phyloP scores from a whole-genome alignment of 768 basidiomycete genomes.

The Pleurotus eryngii region DNA sequence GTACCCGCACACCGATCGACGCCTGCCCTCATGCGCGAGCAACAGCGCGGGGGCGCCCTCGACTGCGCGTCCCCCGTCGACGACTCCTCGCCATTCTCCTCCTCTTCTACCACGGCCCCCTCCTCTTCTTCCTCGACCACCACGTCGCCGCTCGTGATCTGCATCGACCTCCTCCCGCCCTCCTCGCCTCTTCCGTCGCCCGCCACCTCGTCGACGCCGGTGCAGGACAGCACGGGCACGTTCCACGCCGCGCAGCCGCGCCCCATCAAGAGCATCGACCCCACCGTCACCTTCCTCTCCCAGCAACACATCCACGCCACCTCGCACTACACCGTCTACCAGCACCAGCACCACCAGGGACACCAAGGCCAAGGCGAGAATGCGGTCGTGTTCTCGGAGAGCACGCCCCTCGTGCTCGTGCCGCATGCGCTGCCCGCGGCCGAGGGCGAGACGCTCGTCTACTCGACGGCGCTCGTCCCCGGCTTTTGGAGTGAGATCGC shows the following conservation, averaged over 20 bases:
- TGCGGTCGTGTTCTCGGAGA: constrained; percentile 49
- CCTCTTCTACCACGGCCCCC: background rate
- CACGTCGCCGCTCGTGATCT: constrained; percentile 34
- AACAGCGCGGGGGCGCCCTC: background rate
- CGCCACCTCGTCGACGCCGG: constrained; percentile 7
- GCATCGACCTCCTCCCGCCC: constrained; percentile 42
- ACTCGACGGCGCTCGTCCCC: constrained; percentile 60
- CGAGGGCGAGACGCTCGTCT: constrained; percentile 37
- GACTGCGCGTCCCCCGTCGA: constrained; percentile 8
- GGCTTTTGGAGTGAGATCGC: constrained; percentile 58
- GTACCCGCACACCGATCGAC: constrained; percentile 18
- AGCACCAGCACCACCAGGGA: too few relatives aligned
- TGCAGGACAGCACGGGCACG: constrained; percentile 18
- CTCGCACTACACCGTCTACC: constrained; percentile 54
- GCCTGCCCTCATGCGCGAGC: constrained; percentile 5
- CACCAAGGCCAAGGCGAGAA: constrained; percentile 26
- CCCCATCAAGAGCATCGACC: constrained; percentile 57
- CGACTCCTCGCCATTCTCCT: constrained; percentile 1
- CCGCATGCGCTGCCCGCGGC: constrained; percentile 18
- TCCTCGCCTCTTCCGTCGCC: background rate
- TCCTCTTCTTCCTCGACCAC: background rate
- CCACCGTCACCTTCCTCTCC: constrained; percentile 62
- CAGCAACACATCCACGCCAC: constrained; percentile 43
- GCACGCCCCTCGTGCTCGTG: constrained; percentile 29
- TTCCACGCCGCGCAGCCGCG: constrained; percentile 47